These are phyloP conservation scores for Begonia peltatifolia DNA, from an alignment of 306 rosid species.

Conservation along the genomic window DNA sequence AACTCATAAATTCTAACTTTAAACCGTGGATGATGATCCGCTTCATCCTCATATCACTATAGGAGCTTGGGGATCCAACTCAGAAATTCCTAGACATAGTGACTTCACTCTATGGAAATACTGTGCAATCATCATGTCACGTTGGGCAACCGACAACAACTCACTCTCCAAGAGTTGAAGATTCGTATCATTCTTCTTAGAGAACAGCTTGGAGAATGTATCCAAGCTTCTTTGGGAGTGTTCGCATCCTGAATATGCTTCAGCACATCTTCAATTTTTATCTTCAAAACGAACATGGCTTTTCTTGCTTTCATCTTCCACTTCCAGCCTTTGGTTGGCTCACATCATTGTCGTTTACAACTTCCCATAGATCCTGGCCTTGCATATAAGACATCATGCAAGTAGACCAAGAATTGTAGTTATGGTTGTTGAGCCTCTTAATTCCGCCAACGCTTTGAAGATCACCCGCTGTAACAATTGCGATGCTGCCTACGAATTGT, in stretches of 20 bases:
- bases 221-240: slow-evolving; percentile 6
- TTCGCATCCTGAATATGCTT: slow-evolving; percentile 1
- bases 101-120: background rate
- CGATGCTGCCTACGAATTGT: no score
- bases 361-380: slow-evolving; percentile 4
- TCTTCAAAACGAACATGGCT: background rate
- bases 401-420: background rate
- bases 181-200: background rate
- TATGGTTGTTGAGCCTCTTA: slow-evolving; percentile 1
- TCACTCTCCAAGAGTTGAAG: background rate
- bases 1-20: no score
- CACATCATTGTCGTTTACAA: background rate
- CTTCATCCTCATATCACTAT: background rate
- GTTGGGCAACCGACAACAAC: background rate
- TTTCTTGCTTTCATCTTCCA: slow-evolving; percentile 6
- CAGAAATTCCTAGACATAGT: background rate
- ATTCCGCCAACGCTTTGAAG: slow-evolving; percentile 6
- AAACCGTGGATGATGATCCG: background rate
- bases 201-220: background rate
- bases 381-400: background rate
- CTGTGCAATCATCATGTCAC: slow-evolving; percentile 2
- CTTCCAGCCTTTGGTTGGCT: background rate
- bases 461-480: background rate
- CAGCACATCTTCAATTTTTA: slow-evolving; percentile 3
- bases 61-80: no score